phyloP scores from a whole-genome alignment of 2,329 filamentous ascomycete species.

The Xylariaceae sp. region DNA sequence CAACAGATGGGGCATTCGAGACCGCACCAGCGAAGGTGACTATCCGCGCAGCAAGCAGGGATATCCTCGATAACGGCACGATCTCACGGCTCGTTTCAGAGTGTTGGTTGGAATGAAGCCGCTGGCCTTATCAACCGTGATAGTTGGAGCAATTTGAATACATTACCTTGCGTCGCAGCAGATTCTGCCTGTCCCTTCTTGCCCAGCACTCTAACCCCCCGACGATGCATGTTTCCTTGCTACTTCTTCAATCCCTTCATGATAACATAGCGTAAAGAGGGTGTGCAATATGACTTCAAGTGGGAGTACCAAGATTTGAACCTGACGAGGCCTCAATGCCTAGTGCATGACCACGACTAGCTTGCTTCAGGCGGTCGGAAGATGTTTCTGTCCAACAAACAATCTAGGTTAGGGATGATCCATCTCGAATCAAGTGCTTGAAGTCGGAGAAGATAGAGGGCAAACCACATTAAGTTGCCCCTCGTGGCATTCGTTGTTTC shows the following conservation, averaged over 20 bases:
- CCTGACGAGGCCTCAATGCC: no score
- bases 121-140: background rate
- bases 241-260: no score
- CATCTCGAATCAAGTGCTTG: background rate
- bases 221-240: no score
- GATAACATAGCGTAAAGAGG: no score
- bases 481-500: background rate
- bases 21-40: constrained; percentile 5
- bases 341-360: no score
- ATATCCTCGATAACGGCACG: constrained; percentile 2
- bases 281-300: no score
- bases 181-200: no score
- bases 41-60: constrained; percentile 19
- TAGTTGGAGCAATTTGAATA: no score
- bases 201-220: no score
- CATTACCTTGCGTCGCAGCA: no score
- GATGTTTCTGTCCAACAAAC: background rate
- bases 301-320: no score
- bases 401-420: background rate
- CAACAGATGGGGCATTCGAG: constrained; percentile 3
- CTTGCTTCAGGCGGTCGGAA: no score
- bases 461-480: background rate
- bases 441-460: background rate
- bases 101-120: background rate
- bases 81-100: background rate